A percentile compares a stretch with the other conserved stretches of the same genome.
These are phyloP conservation scores for Jasminum sambac DNA, from an alignment of 257 asterid species.

Conservation along the genomic window DNA sequence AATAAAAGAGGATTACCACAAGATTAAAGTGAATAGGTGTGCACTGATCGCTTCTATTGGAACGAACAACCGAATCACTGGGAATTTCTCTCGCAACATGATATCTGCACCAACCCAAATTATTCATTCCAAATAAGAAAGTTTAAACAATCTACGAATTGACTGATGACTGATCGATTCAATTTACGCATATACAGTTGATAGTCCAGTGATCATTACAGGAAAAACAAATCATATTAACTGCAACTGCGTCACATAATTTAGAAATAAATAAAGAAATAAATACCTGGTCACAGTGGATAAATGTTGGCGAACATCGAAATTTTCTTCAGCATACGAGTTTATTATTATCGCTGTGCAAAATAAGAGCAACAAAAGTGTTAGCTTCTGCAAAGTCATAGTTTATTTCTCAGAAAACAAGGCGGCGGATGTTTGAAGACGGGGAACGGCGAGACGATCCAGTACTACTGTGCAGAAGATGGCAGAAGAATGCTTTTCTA, in stretches of 20 bases:
- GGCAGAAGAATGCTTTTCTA: not conserved
- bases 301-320: constrained; percentile 81
- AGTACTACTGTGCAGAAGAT: constrained; percentile 21
- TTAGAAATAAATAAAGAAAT: not conserved
- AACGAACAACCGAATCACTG: constrained; percentile 46
- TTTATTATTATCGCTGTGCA: not conserved
- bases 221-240: not conserved
- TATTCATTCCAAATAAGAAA: constrained; percentile 3
- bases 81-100: constrained; percentile 53
- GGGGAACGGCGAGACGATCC: too few species aligned
- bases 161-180: not conserved
- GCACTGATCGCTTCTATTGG: constrained; percentile 66
- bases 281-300: constrained; percentile 70
- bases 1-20: constrained; percentile 58
- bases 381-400: constrained; percentile 14
- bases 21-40: constrained; percentile 84
- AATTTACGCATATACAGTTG: too few species aligned
- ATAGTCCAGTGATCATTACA: not conserved
- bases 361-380: constrained; percentile 26
- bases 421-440: not conserved
- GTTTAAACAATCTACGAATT: not conserved
- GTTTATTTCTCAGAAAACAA: constrained; percentile 27
- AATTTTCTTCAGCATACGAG: constrained; percentile 41
- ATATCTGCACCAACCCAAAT: constrained; percentile 62
- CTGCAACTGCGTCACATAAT: not conserved